These are phyloP conservation scores for Starmerella khaoyaiensis DNA, from an alignment of 805 yeast species.

Conservation along the genomic window DNA sequence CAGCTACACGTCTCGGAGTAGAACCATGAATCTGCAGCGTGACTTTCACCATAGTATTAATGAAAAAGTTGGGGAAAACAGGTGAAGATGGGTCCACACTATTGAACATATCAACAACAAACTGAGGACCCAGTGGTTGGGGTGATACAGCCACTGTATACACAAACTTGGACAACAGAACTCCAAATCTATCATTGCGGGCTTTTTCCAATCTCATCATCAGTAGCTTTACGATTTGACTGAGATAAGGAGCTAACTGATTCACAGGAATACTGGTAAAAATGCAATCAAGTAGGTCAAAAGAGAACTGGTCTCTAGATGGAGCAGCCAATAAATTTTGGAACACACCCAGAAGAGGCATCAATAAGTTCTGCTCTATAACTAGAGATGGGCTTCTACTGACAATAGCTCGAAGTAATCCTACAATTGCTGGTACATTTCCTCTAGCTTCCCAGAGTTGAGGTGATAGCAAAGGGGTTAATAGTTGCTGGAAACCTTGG, in stretches of 20 bases:
- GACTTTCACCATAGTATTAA: neutral
- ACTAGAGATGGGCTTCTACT: conserved; percentile 32
- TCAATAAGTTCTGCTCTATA: conserved; percentile 35
- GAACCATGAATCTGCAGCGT: conserved; percentile 31
- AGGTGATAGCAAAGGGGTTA: conserved; percentile 80
- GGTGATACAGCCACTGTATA: conserved; percentile 37
- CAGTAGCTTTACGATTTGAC: conserved; percentile 62
- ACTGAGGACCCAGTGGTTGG: conserved; percentile 36
- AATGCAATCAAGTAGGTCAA: conserved; percentile 68
- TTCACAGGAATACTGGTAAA: conserved; percentile 43
- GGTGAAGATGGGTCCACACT: conserved; percentile 26
- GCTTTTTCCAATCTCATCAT: conserved; percentile 69
- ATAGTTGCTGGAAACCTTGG: conserved; percentile 45
- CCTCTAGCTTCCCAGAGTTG: conserved; percentile 86
- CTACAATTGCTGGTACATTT: conserved; percentile 82
- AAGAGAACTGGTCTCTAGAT: conserved; percentile 66
- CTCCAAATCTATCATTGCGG: conserved; percentile 68
- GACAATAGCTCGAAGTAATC: conserved; percentile 59
- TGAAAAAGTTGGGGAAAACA: conserved; percentile 24
- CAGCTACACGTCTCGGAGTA: conserved; percentile 35
- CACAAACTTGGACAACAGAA: conserved; percentile 54
- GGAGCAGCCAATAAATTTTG: conserved; percentile 83
- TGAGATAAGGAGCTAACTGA: conserved; percentile 41
- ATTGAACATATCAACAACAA: conserved; percentile 42
- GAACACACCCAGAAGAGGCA: conserved; percentile 89